Base-by-base conservation (phyloP, 164 flowering plant genomes). In the Vitis rupestris region DNA sequence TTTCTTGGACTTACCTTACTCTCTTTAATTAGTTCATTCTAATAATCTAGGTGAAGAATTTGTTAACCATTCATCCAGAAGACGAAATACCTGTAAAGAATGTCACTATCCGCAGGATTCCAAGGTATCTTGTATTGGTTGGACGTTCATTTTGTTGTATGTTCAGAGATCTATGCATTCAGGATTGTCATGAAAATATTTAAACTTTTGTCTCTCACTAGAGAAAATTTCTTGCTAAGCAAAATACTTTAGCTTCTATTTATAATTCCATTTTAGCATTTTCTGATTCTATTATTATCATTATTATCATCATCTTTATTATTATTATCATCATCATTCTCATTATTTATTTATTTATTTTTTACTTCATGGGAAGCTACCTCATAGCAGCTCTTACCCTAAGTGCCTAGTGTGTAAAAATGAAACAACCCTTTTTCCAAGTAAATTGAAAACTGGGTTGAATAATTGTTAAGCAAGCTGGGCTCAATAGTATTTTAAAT, bases 81-180 rank as follows among this genome's bases (percentile, higher is more conserved):
- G 93, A 93, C 72, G 88, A 89, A 81, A 84, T 88, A 9, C 94
- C 92, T 58, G 92, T 96, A 49, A 96, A 90, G 79, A 89, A 72
- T 78, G 93, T 89, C 52, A 96, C 99, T 0, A 87, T 96, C 63
- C 93, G 99, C 73, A 88, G 84, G 80, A 89, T 96, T 77, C 99
- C 99, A 37, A 84, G 90, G 99, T 93, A 83, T 57, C 61, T 69
- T 53, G 15, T 68, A 13, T 57, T 61, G 16, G 8, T n/a, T 15
- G 10, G 16, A 44, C 1, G 51, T 62, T 10, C 8, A 44, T 13
- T 14, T 10, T 61, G 9, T 9, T 61, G 50, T 31, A 62, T 10
- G 27, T 16, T 9, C 5, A 51, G 10, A 37, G 27, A 23, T 23
- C 27, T 23, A 23, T 23, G 27, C 2, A 50, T 64, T 51, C 67